Evolutionary conservation across 495 filamentous ascomycete genomes (phyloP).

Genomic region (Neurospora sp.): DNA sequence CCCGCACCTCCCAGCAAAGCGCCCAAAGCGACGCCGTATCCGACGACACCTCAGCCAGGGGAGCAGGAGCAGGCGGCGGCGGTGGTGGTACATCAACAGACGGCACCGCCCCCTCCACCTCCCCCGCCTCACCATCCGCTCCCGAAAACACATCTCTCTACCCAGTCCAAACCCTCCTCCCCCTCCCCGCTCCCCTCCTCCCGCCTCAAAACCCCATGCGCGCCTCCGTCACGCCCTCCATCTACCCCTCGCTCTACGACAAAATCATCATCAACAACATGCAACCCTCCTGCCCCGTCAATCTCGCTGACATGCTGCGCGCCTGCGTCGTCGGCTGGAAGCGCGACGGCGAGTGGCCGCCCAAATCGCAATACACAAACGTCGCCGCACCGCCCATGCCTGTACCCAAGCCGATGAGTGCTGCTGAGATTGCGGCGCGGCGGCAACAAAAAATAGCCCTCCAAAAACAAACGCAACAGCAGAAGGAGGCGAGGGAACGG

Average conservation of each 20-base stretch:
- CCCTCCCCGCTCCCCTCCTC: conserved; percentile 55
- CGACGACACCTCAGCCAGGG: not conserved
- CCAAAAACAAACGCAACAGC: conserved; percentile 10
- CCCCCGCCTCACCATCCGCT: conserved; percentile 11
- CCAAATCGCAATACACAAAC: conserved; percentile 36
- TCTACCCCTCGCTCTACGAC: conserved; percentile 77
- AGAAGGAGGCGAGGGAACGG: conserved; percentile 10
- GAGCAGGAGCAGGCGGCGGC: not conserved
- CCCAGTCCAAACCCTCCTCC: conserved; percentile 42
- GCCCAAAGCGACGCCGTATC: not conserved
- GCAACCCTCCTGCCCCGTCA: conserved; percentile 77
- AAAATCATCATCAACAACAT: conserved; percentile 71
- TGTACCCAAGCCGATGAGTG: not conserved
- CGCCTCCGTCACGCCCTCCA: conserved; percentile 55
- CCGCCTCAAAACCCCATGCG: conserved; percentile 61
- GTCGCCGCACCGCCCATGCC: conserved; percentile 22
- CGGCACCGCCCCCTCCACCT: conserved; percentile 7
- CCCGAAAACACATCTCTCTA: conserved; percentile 14
- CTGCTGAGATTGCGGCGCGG: conserved; percentile 24
- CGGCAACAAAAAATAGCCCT: conserved; percentile 22
- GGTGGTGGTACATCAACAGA: not conserved
- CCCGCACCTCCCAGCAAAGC: conserved; percentile 15
- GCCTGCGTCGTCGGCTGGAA: conserved; percentile 89
- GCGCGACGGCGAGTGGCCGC: conserved; percentile 88
- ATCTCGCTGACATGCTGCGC: conserved; percentile 68